Conservation (phyloP, 2,329 filamentous ascomycete species). For the Colletotrichum sp. region DNA sequence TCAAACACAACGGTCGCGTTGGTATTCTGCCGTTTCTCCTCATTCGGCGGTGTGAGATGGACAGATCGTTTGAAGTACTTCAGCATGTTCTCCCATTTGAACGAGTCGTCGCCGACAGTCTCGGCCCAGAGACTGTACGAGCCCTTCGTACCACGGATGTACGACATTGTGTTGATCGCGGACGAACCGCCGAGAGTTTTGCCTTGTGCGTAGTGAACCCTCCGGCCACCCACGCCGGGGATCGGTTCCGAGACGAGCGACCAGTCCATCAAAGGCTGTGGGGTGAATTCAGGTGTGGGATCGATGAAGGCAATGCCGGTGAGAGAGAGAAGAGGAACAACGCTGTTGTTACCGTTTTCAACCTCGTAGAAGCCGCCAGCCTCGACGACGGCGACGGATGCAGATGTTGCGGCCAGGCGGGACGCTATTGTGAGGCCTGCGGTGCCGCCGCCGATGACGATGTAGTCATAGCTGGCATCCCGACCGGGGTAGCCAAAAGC, state of each 20-base stretch:
- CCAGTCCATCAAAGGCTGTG: constrained; percentile 33
- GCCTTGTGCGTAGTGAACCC: constrained; percentile 40
- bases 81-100: constrained; percentile 32
- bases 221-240: constrained; percentile 26
- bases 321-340: constrained; percentile 25
- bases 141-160: constrained; percentile 28
- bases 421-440: constrained; percentile 38
- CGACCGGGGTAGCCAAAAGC: constrained; percentile 22
- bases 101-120: constrained; percentile 32
- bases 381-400: constrained; percentile 42
- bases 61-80: constrained; percentile 35
- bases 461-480: constrained; percentile 22
- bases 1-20: constrained; percentile 31
- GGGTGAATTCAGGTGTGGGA: constrained; percentile 18
- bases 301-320: constrained; percentile 20
- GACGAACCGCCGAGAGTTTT: constrained; percentile 37
- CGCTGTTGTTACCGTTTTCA: constrained; percentile 29
- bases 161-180: constrained; percentile 32
- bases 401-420: constrained; percentile 35
- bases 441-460: constrained; percentile 42
- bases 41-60: constrained; percentile 33
- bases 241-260: constrained; percentile 29
- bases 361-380: constrained; percentile 39
- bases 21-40: constrained; percentile 15
- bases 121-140: constrained; percentile 35